Conservation (phyloP, 2,329 filamentous ascomycete species). For the Xylaria polymorpha region DNA sequence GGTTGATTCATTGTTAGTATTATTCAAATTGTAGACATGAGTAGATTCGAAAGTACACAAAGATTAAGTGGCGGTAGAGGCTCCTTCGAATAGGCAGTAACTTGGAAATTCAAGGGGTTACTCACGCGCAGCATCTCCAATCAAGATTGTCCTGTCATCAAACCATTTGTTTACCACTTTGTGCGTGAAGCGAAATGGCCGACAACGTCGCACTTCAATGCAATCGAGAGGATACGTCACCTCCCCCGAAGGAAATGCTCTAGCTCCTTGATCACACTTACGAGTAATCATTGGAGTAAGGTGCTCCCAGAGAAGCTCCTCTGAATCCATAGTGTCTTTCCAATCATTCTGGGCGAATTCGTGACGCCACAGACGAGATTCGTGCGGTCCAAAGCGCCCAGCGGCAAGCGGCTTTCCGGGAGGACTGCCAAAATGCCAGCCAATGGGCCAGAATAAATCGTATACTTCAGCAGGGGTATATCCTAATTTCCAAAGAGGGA, state of each 20-base stretch:
- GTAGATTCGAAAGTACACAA: too few species aligned
- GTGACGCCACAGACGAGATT: constrained; percentile 58
- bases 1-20: not conserved
- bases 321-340: constrained; percentile 48
- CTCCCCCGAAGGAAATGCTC: constrained; percentile 40
- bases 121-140: constrained; percentile 61
- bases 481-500: constrained; percentile 60
- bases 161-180: constrained; percentile 61
- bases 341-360: constrained; percentile 51
- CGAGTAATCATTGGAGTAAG: constrained; percentile 49
- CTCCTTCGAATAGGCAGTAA: not conserved
- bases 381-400: constrained; percentile 57
- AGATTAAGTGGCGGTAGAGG: too few species aligned
- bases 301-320: constrained; percentile 49
- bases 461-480: constrained; percentile 60
- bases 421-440: constrained; percentile 59
- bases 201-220: constrained; percentile 58
- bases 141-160: constrained; percentile 55
- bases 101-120: not conserved
- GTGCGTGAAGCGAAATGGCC: constrained; percentile 59
- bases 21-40: not conserved
- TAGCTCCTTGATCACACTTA: constrained; percentile 45
- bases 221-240: constrained; percentile 58
- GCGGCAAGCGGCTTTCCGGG: constrained; percentile 56
- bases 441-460: constrained; percentile 59